Conservation (phyloP, 495 filamentous ascomycete species). For the Physcia stellaris region DNA sequence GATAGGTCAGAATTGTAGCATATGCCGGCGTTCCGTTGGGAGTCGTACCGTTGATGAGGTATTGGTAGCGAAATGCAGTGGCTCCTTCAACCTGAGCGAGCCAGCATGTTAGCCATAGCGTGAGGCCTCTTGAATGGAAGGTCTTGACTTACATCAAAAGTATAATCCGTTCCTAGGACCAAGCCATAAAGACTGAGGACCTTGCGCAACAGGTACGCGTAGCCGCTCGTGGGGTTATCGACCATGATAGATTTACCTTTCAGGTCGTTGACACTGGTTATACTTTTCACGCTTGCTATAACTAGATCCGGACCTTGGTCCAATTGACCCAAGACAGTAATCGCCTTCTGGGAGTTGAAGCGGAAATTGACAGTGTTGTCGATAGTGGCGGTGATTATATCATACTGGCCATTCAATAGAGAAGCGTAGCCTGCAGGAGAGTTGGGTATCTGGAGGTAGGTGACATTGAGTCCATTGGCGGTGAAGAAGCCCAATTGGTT, state of each 20-base stretch:
- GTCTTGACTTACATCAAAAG: background rate
- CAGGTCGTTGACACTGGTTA: slow-evolving; percentile 16
- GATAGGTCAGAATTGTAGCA: background rate
- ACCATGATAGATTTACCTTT: slow-evolving; percentile 17
- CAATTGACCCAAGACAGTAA: slow-evolving; percentile 18
- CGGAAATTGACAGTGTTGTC: slow-evolving; percentile 17
- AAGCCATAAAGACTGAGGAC: slow-evolving; percentile 3
- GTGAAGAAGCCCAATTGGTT: slow-evolving; percentile 20
- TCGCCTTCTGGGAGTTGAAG: slow-evolving; percentile 15
- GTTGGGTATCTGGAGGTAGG: slow-evolving; percentile 18
- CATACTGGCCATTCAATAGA: slow-evolving; percentile 17
- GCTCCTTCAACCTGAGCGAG: background rate
- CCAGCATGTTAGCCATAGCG: background rate
- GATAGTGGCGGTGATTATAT: slow-evolving; percentile 16
- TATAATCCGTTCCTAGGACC: background rate
- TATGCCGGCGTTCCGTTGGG: background rate
- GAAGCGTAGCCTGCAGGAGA: slow-evolving; percentile 15
- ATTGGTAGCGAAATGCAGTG: background rate
- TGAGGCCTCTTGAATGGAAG: background rate
- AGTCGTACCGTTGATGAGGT: background rate
- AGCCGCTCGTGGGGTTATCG: slow-evolving; percentile 16
- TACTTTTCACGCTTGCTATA: slow-evolving; percentile 13
- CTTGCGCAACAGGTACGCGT: background rate
- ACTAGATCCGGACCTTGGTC: slow-evolving; percentile 18
- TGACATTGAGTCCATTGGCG: slow-evolving; percentile 16